These are phyloP conservation scores for Phytopythium oedochilum DNA, from an alignment of 352 stramenopile species.

Conservation along the genomic window DNA sequence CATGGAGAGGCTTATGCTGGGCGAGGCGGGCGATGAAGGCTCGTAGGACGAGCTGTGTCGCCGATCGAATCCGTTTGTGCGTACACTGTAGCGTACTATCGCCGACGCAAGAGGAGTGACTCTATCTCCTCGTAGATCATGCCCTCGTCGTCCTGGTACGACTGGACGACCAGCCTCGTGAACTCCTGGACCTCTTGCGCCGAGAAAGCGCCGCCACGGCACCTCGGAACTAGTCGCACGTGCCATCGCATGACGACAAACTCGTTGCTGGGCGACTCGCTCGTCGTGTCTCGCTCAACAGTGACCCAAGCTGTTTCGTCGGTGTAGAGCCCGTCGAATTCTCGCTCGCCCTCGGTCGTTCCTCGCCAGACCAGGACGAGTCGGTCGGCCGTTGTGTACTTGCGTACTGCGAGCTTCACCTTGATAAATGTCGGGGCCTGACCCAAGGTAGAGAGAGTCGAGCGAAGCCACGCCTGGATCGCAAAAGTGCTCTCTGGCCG, in stretches of 20 bases:
- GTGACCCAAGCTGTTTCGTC: conserved; percentile 60
- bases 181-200: conserved; percentile 3
- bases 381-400: conserved; percentile 30
- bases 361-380: conserved; percentile 51
- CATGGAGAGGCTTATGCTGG: conserved; percentile 19
- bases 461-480: conserved; percentile 26
- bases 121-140: conserved; percentile 32
- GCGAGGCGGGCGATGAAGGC: background rate
- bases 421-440: conserved; percentile 21
- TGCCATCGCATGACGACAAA: conserved; percentile 32
- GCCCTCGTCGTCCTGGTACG: conserved; percentile 25
- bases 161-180: conserved; percentile 21
- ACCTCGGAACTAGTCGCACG: conserved; percentile 29
- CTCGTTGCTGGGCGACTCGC: background rate
- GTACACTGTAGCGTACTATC: too few species aligned
- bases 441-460: conserved; percentile 2
- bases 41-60: background rate
- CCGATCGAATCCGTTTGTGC: too few species aligned
- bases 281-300: conserved; percentile 16
- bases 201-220: conserved; percentile 5
- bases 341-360: conserved; percentile 21
- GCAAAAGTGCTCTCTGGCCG: conserved; percentile 28
- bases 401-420: conserved; percentile 37
- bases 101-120: conserved; percentile 11
- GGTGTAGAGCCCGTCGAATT: conserved; percentile 32